Evolutionary conservation across 2,329 filamentous ascomycete genomes (phyloP), one percentile per base, ranked within the genome.

Genomic region (Pseudopithomyces maydicus): DNA sequence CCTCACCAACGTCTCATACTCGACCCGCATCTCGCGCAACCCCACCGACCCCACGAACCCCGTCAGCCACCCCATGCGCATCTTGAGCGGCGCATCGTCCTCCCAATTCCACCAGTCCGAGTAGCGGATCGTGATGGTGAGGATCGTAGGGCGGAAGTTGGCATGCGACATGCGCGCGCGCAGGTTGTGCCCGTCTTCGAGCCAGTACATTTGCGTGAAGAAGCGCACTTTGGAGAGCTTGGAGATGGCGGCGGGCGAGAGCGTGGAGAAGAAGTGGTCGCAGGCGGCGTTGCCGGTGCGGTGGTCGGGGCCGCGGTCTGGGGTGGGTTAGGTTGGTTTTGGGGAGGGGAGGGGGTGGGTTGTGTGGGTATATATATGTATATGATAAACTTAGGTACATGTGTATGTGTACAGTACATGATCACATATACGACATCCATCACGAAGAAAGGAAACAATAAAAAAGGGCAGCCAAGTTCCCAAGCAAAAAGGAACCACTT

Each of bases 61-160:
- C 10, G 32, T 20, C 17, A 59, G 26, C 56, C 59, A 61, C 2
- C 6, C 33, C 15, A 56, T 47, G 1, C 36, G 3, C 57, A 62
- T 62, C 1, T 20, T 19, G 12, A 92, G 85, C 58, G 93, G 93
- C 86, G 96, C 96, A 81, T 97, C 93, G 74, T 97, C 91, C 81
- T 94, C 96, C 93, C 93, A 97, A 74, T 92, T 69, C 79, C 79
- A 82, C 72, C 80, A 82, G 56, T 84, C 81, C 1, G 80, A 75
- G 55, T 84, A 81, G 0, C 81, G 77, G 14, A 84, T 76, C 0
- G 80, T 83, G 14, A 84, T 65, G 0, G 76, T 79, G 2, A 84
- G 57, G 15, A 44, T 26, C 10, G 41, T 43, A 1, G 59, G 57
- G 2, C 54, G 51, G 15, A 62, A 59, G 6, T 55, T 41, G 7